phyloP scores from a whole-genome alignment of 805 yeast species.

The Scheffersomyces amazonensis region DNA sequence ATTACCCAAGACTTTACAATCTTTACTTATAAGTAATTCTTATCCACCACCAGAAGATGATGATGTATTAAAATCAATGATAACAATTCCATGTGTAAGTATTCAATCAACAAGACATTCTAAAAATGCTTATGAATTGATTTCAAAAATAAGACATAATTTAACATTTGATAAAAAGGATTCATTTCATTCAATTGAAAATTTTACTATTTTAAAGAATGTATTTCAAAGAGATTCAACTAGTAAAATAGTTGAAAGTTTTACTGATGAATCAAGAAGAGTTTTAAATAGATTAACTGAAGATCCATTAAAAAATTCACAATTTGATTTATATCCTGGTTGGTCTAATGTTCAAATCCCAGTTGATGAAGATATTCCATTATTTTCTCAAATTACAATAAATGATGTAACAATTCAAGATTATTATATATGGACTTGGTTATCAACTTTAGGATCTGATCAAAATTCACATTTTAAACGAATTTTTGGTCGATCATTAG shows the following conservation, averaged over 20 bases:
- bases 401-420: slow-evolving; percentile 75
- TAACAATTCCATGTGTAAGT: slow-evolving; percentile 61
- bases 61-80: slow-evolving; percentile 32
- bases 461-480: slow-evolving; percentile 62
- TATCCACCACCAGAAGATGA: slow-evolving; percentile 67
- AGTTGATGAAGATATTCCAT: slow-evolving; percentile 27
- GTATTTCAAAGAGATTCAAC: slow-evolving; percentile 58
- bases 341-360: slow-evolving; percentile 20
- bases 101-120: slow-evolving; percentile 52
- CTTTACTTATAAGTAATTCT: slow-evolving; percentile 57
- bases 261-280: slow-evolving; percentile 73
- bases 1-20: slow-evolving; percentile 66
- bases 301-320: slow-evolving; percentile 31
- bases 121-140: slow-evolving; percentile 52
- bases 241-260: slow-evolving; percentile 54
- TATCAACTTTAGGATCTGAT: slow-evolving; percentile 72
- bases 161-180: slow-evolving; percentile 69
- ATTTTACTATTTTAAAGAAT: slow-evolving; percentile 69
- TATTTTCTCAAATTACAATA: slow-evolving; percentile 38
- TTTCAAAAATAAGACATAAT: slow-evolving; percentile 47
- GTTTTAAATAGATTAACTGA: slow-evolving; percentile 40
- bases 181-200: slow-evolving; percentile 71
- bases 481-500: slow-evolving; percentile 76
- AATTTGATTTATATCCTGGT: slow-evolving; percentile 40
- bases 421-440: slow-evolving; percentile 90